Percentiles rank a stretch among this genome's conserved stretches.
phyloP scores from a whole-genome alignment of 805 yeast species.

The Cyberlindnera bimundalis region DNA sequence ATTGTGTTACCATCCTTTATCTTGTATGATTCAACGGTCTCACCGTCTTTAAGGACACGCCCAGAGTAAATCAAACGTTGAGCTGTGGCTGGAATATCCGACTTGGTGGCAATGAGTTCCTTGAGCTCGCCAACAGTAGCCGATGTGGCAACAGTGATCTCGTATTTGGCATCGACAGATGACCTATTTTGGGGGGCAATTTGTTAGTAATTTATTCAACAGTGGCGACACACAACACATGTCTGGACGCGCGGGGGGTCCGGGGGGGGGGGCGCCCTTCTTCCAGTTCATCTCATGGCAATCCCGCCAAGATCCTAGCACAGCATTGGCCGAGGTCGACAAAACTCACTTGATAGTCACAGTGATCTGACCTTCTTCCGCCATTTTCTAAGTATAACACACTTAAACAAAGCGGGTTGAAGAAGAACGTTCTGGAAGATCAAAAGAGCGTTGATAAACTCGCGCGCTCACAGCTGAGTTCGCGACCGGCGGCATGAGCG shows the following conservation, averaged over 20 bases:
- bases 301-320: too few species aligned
- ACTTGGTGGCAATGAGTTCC: constrained; percentile 51
- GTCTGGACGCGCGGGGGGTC: too few species aligned
- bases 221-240: too few species aligned
- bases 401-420: not conserved
- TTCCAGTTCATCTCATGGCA: too few species aligned
- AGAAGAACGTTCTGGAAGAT: too few species aligned
- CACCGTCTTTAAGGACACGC: constrained; percentile 82
- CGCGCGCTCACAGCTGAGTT: too few species aligned
- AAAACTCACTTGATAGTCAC: constrained; percentile 23
- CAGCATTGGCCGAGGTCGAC: too few species aligned
- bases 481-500: not conserved
- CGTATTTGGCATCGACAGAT: constrained; percentile 78
- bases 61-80: constrained; percentile 94
- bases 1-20: constrained; percentile 83
- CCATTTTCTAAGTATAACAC: constrained; percentile 9
- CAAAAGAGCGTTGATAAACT: not conserved
- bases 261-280: too few species aligned
- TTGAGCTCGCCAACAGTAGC: constrained; percentile 69
- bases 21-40: constrained; percentile 71
- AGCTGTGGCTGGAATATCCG: constrained; percentile 68
- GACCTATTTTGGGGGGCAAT: constrained; percentile 23
- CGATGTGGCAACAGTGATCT: constrained; percentile 50
- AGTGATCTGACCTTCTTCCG: constrained; percentile 20
- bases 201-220: constrained; percentile 2